These are phyloP conservation scores for Actinidia polygama DNA, from an alignment of 179 eudicot genomes.

Conservation along the genomic window DNA sequence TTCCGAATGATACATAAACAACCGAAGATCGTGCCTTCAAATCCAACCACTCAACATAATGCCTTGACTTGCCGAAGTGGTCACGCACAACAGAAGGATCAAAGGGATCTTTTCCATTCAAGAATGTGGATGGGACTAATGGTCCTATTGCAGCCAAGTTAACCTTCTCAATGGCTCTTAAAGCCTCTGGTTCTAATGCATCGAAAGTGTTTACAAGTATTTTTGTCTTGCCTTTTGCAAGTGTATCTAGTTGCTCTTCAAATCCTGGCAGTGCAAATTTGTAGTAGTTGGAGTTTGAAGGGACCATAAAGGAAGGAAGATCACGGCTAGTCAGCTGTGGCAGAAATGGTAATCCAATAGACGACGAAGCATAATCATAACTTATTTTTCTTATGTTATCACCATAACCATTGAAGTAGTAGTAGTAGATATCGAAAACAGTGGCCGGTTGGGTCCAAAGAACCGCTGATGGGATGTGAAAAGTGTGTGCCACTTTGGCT, in stretches of 20 bases:
- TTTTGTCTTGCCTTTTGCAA: conserved; percentile 38
- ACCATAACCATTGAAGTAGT: not conserved
- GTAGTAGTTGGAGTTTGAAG: conserved; percentile 5
- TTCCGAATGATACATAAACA: not conserved
- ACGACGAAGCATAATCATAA: conserved; percentile 32
- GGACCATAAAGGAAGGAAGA: conserved; percentile 51
- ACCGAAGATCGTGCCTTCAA: not conserved
- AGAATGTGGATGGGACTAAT: not conserved
- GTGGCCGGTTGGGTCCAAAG: not conserved
- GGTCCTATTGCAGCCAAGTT: not conserved
- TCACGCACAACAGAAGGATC: not conserved
- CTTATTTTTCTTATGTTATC: not conserved
- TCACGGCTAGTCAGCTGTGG: conserved; percentile 43
- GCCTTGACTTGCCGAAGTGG: not conserved
- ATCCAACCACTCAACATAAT: not conserved
- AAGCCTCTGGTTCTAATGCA: not conserved
- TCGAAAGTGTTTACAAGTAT: conserved; percentile 30
- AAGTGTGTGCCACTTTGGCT: not conserved
- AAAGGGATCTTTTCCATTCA: not conserved
- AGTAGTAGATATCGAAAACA: not conserved
- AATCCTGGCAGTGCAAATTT: conserved; percentile 29
- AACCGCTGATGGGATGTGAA: not conserved
- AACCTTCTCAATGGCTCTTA: not conserved
- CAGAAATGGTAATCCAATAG: conserved; percentile 51
- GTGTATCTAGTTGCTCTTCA: conserved; percentile 40